Percentiles rank a stretch among this genome's conserved stretches.
phyloP scores from a whole-genome alignment of 2,329 filamentous ascomycete genomes.

The Massarina eburnea region DNA sequence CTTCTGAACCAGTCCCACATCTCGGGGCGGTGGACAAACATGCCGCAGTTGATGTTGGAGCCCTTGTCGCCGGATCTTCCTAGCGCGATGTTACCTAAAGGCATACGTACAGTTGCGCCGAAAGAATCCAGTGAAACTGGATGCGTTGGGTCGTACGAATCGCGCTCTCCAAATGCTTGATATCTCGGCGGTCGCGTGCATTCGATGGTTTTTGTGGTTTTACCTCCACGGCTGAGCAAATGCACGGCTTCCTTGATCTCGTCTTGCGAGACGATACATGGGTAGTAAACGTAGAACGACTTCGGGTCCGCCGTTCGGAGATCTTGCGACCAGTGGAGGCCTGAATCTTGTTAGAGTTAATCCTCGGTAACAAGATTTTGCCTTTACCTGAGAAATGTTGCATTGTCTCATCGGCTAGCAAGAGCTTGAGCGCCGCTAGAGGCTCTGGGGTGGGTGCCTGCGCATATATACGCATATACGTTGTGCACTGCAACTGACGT shows the following conservation, averaged over 20 bases:
- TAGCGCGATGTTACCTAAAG: slow-evolving; percentile 48
- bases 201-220: neutral
- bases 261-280: slow-evolving; percentile 28
- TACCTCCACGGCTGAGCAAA: no score
- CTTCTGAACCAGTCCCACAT: slow-evolving; percentile 36
- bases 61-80: slow-evolving; percentile 47
- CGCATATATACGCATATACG: slow-evolving; percentile 37
- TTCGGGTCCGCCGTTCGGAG: slow-evolving; percentile 32
- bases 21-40: slow-evolving; percentile 37
- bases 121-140: slow-evolving; percentile 28
- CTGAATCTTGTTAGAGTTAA: no score
- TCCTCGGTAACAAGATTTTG: slow-evolving; percentile 30
- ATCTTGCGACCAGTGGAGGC: no score
- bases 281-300: slow-evolving; percentile 37
- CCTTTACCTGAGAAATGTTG: slow-evolving; percentile 37
- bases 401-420: slow-evolving; percentile 30
- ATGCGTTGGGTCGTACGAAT: slow-evolving; percentile 38
- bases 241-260: slow-evolving; percentile 32
- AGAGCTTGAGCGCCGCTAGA: slow-evolving; percentile 23
- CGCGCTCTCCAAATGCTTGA: slow-evolving; percentile 19
- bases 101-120: slow-evolving; percentile 20
- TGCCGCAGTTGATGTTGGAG: slow-evolving; percentile 38
- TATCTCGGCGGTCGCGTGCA: slow-evolving; percentile 15
- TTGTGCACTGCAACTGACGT: slow-evolving; percentile 36
- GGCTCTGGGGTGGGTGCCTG: slow-evolving; percentile 21